These are phyloP conservation scores for Pythium grandisporangium DNA, from an alignment of 352 stramenopile species.

Conservation along the genomic window DNA sequence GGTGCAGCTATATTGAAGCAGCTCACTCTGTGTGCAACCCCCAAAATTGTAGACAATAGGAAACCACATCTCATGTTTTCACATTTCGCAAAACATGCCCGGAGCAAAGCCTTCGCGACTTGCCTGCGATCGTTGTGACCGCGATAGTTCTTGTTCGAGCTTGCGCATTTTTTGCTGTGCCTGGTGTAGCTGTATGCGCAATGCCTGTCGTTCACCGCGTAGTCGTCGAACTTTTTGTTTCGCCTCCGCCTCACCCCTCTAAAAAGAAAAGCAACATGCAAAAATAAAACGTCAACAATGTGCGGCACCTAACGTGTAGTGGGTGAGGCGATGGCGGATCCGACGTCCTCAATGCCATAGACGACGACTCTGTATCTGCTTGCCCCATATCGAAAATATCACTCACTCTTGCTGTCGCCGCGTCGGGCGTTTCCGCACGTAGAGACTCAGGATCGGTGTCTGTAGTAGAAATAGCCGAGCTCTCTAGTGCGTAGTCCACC, in stretches of 20 bases:
- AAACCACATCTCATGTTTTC: no score
- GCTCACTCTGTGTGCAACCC: no score
- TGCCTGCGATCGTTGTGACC: constrained; percentile 31
- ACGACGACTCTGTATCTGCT: constrained; percentile 17
- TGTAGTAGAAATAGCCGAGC: no score
- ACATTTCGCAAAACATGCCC: constrained; percentile 67
- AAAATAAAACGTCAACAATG: constrained; percentile 16
- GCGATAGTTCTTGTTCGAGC: constrained; percentile 49
- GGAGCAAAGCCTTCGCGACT: constrained; percentile 36
- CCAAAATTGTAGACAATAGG: no score
- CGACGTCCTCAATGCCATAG: background rate
- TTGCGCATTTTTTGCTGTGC: constrained; percentile 42
- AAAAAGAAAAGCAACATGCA: constrained; percentile 15
- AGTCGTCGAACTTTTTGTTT: constrained; percentile 28
- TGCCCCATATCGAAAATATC: constrained; percentile 6
- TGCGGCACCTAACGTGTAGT: no score
- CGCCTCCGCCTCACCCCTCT: constrained; percentile 36
- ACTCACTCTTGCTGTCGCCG: no score
- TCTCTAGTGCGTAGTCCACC: no score
- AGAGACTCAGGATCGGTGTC: no score
- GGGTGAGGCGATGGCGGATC: constrained; percentile 10
- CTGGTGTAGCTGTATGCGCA: constrained; percentile 35
- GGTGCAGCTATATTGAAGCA: no score
- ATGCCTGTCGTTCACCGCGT: constrained; percentile 25
- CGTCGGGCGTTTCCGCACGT: no score